Conservation (phyloP, 768 basidiomycete genomes). For the Mycena maculata region DNA sequence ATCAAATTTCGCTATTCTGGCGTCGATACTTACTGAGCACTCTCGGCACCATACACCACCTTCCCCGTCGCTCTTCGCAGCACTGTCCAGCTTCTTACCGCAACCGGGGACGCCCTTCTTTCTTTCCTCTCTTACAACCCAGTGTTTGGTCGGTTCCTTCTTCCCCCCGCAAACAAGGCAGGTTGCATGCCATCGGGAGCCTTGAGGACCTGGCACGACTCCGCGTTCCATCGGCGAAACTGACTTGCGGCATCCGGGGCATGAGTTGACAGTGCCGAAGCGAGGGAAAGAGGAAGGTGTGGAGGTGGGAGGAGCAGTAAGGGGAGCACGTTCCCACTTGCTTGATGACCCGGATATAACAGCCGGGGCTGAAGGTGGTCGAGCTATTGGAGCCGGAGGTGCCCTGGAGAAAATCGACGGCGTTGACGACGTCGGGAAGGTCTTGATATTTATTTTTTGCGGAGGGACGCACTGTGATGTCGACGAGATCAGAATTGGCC, state of each 20-base stretch:
- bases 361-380: slow-evolving; percentile 17
- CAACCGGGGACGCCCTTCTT: slow-evolving; percentile 78
- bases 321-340: slow-evolving; percentile 51
- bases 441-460: slow-evolving; percentile 50
- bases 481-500: not conserved
- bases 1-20: not conserved
- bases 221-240: slow-evolving; percentile 89
- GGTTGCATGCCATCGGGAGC: slow-evolving; percentile 80
- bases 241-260: slow-evolving; percentile 78
- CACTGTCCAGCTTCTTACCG: slow-evolving; percentile 85
- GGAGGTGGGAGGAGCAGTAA: slow-evolving; percentile 50
- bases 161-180: slow-evolving; percentile 89
- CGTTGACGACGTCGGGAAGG: slow-evolving; percentile 17
- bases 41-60: slow-evolving; percentile 88
- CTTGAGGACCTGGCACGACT: slow-evolving; percentile 87
- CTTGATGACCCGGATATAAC: slow-evolving; percentile 14
- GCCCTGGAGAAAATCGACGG: slow-evolving; percentile 30
- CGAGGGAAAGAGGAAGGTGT: slow-evolving; percentile 56
- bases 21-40: slow-evolving; percentile 69
- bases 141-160: slow-evolving; percentile 53
- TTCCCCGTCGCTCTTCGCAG: slow-evolving; percentile 76
- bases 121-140: slow-evolving; percentile 54
- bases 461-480: slow-evolving; percentile 60
- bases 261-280: slow-evolving; percentile 70
- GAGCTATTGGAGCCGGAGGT: slow-evolving; percentile 1